Conservation (phyloP, 2,329 filamentous ascomycete genomes). For the Sporothrix curviconia region DNA sequence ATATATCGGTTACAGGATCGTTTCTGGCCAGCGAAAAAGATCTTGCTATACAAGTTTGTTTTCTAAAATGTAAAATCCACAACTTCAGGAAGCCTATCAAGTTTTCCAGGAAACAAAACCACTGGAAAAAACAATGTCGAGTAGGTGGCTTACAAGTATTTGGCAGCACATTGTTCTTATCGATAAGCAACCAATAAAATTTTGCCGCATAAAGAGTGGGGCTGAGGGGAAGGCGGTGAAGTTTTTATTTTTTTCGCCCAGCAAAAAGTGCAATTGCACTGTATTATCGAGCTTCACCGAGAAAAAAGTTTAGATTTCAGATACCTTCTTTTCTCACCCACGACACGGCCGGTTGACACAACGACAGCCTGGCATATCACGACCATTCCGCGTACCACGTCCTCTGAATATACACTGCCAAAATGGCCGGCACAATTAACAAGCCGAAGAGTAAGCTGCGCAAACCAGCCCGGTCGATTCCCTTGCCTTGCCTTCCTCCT, state of each 20-base stretch:
- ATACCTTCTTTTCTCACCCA: background rate
- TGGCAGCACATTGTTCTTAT: conserved; percentile 14
- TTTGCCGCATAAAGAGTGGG: conserved; percentile 16
- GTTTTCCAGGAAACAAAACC: background rate
- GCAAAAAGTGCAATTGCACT: background rate
- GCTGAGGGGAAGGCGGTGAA: conserved; percentile 20
- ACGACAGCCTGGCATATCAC: background rate
- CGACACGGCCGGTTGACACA: background rate
- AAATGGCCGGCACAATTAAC: conserved; percentile 49
- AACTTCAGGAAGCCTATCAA: too few relatives aligned
- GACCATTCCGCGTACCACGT: background rate
- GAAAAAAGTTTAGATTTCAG: too few relatives aligned
- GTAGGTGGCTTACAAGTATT: too few relatives aligned
- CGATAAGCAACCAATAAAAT: conserved; percentile 16
- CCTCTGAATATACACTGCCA: conserved; percentile 11
- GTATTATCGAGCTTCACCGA: too few relatives aligned
- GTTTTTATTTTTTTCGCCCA: conserved; percentile 17
- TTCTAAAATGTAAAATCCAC: too few relatives aligned
- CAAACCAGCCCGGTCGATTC: background rate
- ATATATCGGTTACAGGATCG: too few relatives aligned
- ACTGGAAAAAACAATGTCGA: background rate
- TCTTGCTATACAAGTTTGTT: background rate
- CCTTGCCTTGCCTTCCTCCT: background rate
- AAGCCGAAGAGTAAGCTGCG: conserved; percentile 45
- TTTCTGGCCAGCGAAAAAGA: too few relatives aligned